Evolutionary conservation across 2,329 filamentous ascomycete genomes (phyloP).

Genomic region (Microthyrium microscopicum): DNA sequence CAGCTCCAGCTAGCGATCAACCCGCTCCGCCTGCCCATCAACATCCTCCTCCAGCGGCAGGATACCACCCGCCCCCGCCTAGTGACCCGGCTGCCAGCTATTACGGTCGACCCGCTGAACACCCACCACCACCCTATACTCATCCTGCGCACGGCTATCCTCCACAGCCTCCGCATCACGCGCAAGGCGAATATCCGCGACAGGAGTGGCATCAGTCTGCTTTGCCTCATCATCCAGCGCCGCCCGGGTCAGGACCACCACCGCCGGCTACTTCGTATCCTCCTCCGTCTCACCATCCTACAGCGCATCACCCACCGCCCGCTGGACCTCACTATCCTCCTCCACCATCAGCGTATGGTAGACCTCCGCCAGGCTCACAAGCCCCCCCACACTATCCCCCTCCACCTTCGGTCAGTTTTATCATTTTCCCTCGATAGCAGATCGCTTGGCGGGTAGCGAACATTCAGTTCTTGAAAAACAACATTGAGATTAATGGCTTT

Average conservation of each 20-base stretch:
- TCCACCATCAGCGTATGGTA: not conserved
- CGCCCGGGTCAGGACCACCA: slow-evolving; percentile 26
- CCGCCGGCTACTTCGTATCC: slow-evolving; percentile 28
- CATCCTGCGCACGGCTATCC: slow-evolving; percentile 9
- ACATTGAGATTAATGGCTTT: too few relatives aligned
- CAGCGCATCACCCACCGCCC: slow-evolving; percentile 21
- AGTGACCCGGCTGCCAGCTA: slow-evolving; percentile 7
- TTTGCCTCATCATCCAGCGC: slow-evolving; percentile 26
- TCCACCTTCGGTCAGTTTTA: too few relatives aligned
- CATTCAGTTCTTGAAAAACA: too few relatives aligned
- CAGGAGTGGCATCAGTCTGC: too few relatives aligned
- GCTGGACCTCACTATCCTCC: slow-evolving; percentile 10
- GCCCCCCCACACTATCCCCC: too few relatives aligned
- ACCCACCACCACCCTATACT: slow-evolving; percentile 10
- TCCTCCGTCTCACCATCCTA: slow-evolving; percentile 21
- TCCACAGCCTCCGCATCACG: slow-evolving; percentile 9
- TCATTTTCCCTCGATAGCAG: too few relatives aligned
- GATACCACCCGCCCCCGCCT: not conserved
- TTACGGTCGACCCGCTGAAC: slow-evolving; percentile 1
- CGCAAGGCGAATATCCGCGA: slow-evolving; percentile 21
- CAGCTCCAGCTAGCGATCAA: slow-evolving; percentile 29
- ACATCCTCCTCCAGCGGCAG: slow-evolving; percentile 18
- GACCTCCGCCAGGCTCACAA: too few relatives aligned
- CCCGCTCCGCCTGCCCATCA: slow-evolving; percentile 22
- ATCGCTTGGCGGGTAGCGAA: too few relatives aligned